phyloP scores from a whole-genome alignment of 257 asterid species.

The Knoxia roxburghii region DNA sequence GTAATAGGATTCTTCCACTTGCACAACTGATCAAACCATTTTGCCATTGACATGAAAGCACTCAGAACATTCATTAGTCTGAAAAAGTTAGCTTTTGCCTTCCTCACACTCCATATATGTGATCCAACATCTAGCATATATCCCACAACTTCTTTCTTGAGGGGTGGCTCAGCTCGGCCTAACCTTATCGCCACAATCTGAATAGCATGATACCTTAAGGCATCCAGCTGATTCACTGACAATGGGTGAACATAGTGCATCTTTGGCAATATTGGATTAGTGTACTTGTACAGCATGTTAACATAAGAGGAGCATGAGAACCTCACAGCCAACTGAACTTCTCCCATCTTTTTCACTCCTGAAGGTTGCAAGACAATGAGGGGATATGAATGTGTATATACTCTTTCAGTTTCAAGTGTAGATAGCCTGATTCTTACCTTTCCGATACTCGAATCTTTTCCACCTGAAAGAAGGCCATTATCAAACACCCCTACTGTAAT shows the following conservation, averaged over 20 bases:
- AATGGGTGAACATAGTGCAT: conserved; percentile 73
- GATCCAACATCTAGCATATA: conserved; percentile 70
- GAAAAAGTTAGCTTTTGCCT: conserved; percentile 66
- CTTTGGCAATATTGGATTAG: conserved; percentile 63
- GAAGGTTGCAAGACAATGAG: conserved; percentile 54
- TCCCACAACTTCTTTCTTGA: conserved; percentile 55
- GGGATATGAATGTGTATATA: conserved; percentile 79
- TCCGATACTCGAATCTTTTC: conserved; percentile 57
- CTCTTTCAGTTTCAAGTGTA: conserved; percentile 70
- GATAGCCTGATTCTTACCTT: conserved; percentile 81
- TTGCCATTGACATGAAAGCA: conserved; percentile 35
- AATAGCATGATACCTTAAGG: conserved; percentile 49
- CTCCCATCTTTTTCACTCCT: conserved; percentile 77
- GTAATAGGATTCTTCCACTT: conserved; percentile 81
- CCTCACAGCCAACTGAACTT: conserved; percentile 72
- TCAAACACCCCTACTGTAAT: conserved; percentile 65
- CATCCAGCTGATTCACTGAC: conserved; percentile 46
- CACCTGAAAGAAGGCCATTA: conserved; percentile 59
- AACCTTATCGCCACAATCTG: conserved; percentile 45
- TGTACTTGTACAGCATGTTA: conserved; percentile 58
- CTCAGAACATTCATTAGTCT: conserved; percentile 44
- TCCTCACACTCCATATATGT: conserved; percentile 72
- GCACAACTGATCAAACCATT: conserved; percentile 73
- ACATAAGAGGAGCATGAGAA: conserved; percentile 62
- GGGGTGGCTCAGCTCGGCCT: conserved; percentile 72